A percentile compares a stretch with the other conserved stretches of the same genome.
Conservation (phyloP, 2,329 filamentous ascomycete species). For the Pyrenochaeta sp. region DNA sequence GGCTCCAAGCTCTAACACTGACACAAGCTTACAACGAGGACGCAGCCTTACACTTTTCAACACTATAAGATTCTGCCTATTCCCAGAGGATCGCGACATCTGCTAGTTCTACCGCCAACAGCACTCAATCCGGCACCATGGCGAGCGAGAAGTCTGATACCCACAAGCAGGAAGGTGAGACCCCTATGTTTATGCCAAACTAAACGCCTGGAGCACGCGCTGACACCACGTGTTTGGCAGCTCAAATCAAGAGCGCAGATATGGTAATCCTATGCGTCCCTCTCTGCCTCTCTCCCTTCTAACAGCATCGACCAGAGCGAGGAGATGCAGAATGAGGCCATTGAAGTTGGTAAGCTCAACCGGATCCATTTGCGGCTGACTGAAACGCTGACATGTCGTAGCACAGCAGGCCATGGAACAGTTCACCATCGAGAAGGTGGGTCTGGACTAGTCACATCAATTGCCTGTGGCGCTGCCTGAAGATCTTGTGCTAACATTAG, state of each 20-base stretch:
- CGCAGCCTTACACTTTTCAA: constrained; percentile 16
- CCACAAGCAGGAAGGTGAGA: constrained; percentile 58
- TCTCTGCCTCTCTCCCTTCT: constrained; percentile 8
- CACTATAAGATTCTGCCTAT: constrained; percentile 9
- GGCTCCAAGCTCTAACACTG: constrained; percentile 20
- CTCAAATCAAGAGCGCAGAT: constrained; percentile 96
- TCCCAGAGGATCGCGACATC: not conserved
- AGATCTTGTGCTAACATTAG: constrained; percentile 10
- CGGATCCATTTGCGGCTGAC: constrained; percentile 12
- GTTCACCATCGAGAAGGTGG: constrained; percentile 75
- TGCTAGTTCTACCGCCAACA: not conserved
- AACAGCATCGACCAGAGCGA: constrained; percentile 71
- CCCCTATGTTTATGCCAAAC: constrained; percentile 37
- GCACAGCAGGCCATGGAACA: constrained; percentile 77
- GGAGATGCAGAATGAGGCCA: constrained; percentile 94
- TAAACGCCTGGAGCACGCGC: constrained; percentile 20
- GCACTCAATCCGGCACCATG: constrained; percentile 37
- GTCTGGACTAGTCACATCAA: not conserved
- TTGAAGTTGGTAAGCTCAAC: constrained; percentile 83
- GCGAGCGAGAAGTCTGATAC: constrained; percentile 72
- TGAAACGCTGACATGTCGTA: constrained; percentile 48
- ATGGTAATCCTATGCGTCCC: constrained; percentile 73
- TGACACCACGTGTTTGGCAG: constrained; percentile 59
- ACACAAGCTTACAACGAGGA: constrained; percentile 23
- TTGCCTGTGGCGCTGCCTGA: not conserved